Percentiles rank a stretch among this genome's conserved stretches.
phyloP scores from a whole-genome alignment of 2,329 filamentous ascomycete species.

The Laburnicola sp. region DNA sequence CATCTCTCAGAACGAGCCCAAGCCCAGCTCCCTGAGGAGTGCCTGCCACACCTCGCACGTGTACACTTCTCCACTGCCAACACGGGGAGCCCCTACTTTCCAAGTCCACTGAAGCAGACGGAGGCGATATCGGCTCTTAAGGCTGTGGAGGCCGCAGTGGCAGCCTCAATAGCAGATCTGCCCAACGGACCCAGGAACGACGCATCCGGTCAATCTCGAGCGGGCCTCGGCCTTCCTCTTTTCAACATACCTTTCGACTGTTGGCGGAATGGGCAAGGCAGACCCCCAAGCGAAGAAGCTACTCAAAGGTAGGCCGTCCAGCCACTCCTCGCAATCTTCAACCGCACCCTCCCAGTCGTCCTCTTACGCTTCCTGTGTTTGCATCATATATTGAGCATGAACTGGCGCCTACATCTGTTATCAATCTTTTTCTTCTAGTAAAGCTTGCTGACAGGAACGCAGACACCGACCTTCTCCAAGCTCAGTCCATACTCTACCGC shows the following conservation, averaged over 20 bases:
- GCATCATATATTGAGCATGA: too few species aligned
- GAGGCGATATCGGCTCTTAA: conserved; percentile 60
- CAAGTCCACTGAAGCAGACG: conserved; percentile 56
- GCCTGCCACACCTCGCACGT: conserved; percentile 31
- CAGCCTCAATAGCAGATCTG: conserved; percentile 62
- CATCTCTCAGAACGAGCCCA: conserved; percentile 38
- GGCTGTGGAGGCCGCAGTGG: conserved; percentile 62
- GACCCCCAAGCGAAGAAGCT: conserved; percentile 52
- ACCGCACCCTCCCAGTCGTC: too few species aligned
- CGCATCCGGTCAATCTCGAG: conserved; percentile 57
- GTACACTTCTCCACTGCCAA: conserved; percentile 43
- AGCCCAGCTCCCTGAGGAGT: conserved; percentile 41
- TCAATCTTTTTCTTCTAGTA: background rate
- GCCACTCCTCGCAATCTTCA: conserved; percentile 5
- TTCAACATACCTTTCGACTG: conserved; percentile 60
- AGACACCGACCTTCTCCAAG: conserved; percentile 73
- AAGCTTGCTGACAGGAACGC: background rate
- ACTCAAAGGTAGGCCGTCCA: conserved; percentile 43
- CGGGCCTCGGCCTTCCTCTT: conserved; percentile 61
- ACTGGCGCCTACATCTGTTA: background rate
- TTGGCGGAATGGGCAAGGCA: conserved; percentile 54
- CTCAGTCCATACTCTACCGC: conserved; percentile 71
- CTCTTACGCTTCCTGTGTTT: too few species aligned
- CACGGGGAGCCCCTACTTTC: conserved; percentile 46
- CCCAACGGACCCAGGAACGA: conserved; percentile 46